Conservation (phyloP, 371 early-diverging fungal species). For the Mucor mucedo region DNA sequence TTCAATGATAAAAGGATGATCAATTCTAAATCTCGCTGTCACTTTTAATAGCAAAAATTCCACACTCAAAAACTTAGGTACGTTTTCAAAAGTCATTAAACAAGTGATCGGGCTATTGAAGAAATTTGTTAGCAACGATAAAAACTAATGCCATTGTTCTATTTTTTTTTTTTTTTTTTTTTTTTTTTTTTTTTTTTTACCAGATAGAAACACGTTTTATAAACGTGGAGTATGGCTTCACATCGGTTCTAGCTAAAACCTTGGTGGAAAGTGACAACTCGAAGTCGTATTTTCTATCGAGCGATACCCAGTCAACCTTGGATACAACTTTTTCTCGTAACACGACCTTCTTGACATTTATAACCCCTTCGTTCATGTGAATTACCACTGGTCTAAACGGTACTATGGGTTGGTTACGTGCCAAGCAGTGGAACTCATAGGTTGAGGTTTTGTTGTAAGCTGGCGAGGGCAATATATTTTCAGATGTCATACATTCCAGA, state of each 20-base stretch:
- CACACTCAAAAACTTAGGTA: constrained; percentile 47
- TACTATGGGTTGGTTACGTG: constrained; percentile 38
- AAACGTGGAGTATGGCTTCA: constrained; percentile 54
- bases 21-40: constrained; percentile 31
- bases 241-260: constrained; percentile 37
- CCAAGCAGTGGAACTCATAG: constrained; percentile 50
- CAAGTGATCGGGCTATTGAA: constrained; percentile 36
- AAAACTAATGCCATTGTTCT: too few species aligned
- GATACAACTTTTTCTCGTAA: constrained; percentile 26
- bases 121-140: too few species aligned
- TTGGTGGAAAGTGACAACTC: constrained; percentile 34
- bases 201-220: constrained; percentile 48
- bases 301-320: constrained; percentile 46
- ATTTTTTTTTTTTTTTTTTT: too few species aligned
- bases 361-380: constrained; percentile 39
- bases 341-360: constrained; percentile 45
- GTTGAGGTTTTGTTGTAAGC: constrained; percentile 1
- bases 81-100: constrained; percentile 47
- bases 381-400: constrained; percentile 36
- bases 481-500: constrained; percentile 1
- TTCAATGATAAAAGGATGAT: constrained; percentile 44
- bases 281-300: constrained; percentile 56
- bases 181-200: constrained; percentile 36
- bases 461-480: not conserved
- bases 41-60: constrained; percentile 36